Base-by-base conservation (phyloP, 495 filamentous ascomycete species). In the Xylaria nigripes region DNA sequence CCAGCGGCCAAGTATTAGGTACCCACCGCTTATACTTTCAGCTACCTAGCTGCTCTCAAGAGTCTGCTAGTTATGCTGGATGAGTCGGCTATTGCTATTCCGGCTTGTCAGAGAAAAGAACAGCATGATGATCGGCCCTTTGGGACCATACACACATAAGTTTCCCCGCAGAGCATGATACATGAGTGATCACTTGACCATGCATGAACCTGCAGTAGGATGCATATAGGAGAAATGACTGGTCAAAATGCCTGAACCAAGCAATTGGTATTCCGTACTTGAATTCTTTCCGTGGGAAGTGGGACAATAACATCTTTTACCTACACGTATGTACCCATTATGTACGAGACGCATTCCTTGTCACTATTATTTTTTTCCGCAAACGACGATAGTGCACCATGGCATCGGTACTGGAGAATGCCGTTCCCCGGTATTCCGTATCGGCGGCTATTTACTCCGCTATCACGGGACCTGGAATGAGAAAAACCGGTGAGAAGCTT, bases 191-290 rank as follows among this genome's bases (percentile, higher is more conserved):
- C 51, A 49, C 25, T 51, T 61, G 60, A 58, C 25, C 56, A 61
- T 68, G 63, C 67, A 69, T 68, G 58, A 68, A 66, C 64, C 59
- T 66, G 59, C 57, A 62, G 61, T 48, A 47, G 54, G 57, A 58
- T 60, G 50, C 52, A 58, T 57, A 47, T 40, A 57, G 29, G 13
- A 48, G 30, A 15, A 21, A 41, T 29, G 22, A 48, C 42, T 54
- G 51, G 36, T 27, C 24, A 13, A 54, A 44, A 48, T 32, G 44
- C 27, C 46, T 22, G 46, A 50, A 48, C 53, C 53, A 50, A 43
- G 46, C 46, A 29, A 50, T 45, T 55, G 53, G 53, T 54, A 54
- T n/a, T n/a, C n/a, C 45, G 36, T 34, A 34, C 32, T 34, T 34
- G 12, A 10, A 10, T 34, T 10, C n/a, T n/a, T 34, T 34, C 6